Evolutionary conservation across 177 flowering plant species (phyloP).

Genomic region (Vitis hybrid): DNA sequence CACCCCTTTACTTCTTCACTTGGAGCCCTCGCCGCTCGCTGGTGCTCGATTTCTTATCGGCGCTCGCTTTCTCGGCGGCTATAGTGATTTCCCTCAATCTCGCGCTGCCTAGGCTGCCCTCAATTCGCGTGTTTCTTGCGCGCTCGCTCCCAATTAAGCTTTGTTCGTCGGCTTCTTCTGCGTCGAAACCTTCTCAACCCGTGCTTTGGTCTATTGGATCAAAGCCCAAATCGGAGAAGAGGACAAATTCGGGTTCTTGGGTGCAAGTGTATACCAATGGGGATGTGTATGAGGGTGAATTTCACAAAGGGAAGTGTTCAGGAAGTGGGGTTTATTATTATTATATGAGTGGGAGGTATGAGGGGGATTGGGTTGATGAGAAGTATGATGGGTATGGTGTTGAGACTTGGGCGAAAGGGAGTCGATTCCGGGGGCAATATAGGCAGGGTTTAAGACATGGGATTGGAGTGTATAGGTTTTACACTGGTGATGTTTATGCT

Average conservation of each 20-base stretch:
- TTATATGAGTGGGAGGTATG: slow-evolving; percentile 88
- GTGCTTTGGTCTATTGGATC: slow-evolving; percentile 95
- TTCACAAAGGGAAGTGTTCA: slow-evolving; percentile 84
- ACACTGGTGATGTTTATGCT: slow-evolving; percentile 88
- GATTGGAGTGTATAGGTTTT: slow-evolving; percentile 84
- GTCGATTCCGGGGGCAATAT: slow-evolving; percentile 90
- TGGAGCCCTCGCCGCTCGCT: slow-evolving; percentile 44
- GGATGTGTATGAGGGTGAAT: slow-evolving; percentile 95
- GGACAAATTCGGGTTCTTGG: slow-evolving; percentile 53
- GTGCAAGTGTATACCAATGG: slow-evolving; percentile 81
- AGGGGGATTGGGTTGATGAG: slow-evolving; percentile 96
- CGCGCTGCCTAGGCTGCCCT: slow-evolving; percentile 69
- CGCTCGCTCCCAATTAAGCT: slow-evolving; percentile 55
- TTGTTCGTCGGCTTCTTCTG: slow-evolving; percentile 11
- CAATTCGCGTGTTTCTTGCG: slow-evolving; percentile 52
- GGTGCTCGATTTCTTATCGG: slow-evolving; percentile 48
- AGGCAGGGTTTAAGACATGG: slow-evolving; percentile 90
- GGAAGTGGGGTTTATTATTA: slow-evolving; percentile 97
- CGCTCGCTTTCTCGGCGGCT: slow-evolving; percentile 65
- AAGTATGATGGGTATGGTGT: slow-evolving; percentile 95
- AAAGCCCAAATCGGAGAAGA: slow-evolving; percentile 42
- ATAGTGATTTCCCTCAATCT: slow-evolving; percentile 58
- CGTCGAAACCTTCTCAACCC: slow-evolving; percentile 31
- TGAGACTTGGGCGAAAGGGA: slow-evolving; percentile 95
- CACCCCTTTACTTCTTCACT: slow-evolving; percentile 63